Base-by-base conservation (phyloP, 345 rosid species). In the Dimocarpus longan region DNA sequence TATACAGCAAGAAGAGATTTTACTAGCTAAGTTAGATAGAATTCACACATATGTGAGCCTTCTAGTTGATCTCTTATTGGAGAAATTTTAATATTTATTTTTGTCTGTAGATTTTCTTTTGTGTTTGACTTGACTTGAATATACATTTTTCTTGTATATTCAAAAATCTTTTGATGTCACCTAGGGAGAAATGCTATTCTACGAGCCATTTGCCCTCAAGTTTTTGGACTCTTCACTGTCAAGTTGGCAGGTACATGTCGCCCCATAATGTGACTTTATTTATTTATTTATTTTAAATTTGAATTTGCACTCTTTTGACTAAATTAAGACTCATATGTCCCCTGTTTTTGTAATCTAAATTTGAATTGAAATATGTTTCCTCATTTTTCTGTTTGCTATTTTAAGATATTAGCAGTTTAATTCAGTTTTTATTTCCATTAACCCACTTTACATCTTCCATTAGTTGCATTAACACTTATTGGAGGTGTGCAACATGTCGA, bases 211-310 rank as follows among this genome's bases (percentile, higher is more conserved):
- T 96, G 97, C 83, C 99, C 99, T 48, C 99, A 96, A 87, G 82
- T 96, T 71, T 91, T 96, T 89, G 99, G 99, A 74, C 97, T 96
- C 75, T 94, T 96, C 89, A 95, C 98, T n/a, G 95, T 95, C 86
- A 95, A 95, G 87, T 96, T 95, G 73, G 96, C 99, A 83, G 98
- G 97, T 95, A 72, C 48, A 52, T 65, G 12, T 73, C n/a, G 56
- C 76, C 79, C 42, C 76, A 22, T 71, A 6, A 66, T 40, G 18
- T 43, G n/a, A 60, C 7, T 40, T 5, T 48, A 26, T 26, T 26
- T 26, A 26, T 64, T 21, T 74, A 67, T 40, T 62, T 80, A 37
- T 59, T 73, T 69, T 43, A 68, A 66, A 74, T 16, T 81, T n/a
- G 39, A 70, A 40, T 37, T 48, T 43, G 44, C 16, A 39, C 43